A percentile compares a stretch with the other conserved stretches of the same genome.
phyloP scores from a whole-genome alignment of 176 grass and related monocot genomes.

The Pontederia paniculata region DNA sequence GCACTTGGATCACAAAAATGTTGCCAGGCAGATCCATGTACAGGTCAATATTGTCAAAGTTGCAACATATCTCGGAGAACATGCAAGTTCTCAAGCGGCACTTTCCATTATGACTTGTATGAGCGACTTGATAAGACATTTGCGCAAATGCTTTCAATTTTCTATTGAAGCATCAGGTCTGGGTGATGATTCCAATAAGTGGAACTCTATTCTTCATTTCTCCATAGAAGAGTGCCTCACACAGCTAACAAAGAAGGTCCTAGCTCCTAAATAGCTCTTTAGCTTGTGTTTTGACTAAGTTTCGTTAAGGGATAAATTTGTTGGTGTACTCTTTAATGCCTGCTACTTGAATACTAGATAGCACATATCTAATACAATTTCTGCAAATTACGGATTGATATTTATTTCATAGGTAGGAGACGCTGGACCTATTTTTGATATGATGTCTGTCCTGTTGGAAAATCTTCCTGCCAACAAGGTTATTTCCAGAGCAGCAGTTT shows the following conservation, averaged over 20 bases:
- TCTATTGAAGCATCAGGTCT: constrained; percentile 68
- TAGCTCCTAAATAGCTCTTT: not conserved
- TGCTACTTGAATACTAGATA: not conserved
- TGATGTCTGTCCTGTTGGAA: constrained; percentile 73
- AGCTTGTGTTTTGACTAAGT: not conserved
- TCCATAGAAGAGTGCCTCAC: constrained; percentile 76
- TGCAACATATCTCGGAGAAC: constrained; percentile 58
- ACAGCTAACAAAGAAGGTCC: constrained; percentile 69
- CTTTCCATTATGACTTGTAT: constrained; percentile 67
- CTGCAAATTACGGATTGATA: not conserved
- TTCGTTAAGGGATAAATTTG: not conserved
- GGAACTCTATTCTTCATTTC: constrained; percentile 54
- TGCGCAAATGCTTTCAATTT: constrained; percentile 91
- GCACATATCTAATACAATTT: not conserved
- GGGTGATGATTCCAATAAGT: constrained; percentile 29
- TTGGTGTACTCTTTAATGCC: not conserved
- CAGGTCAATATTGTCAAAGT: constrained; percentile 84
- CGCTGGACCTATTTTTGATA: constrained; percentile 88
- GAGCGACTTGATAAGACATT: constrained; percentile 69
- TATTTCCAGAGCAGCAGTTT: constrained; percentile 56
- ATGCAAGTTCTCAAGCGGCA: constrained; percentile 57
- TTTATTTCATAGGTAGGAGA: constrained; percentile 57
- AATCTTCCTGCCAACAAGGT: constrained; percentile 56
- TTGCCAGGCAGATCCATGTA: constrained; percentile 49
- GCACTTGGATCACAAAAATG: constrained; percentile 77